phyloP scores from a whole-genome alignment of 495 filamentous ascomycete species.

The Hypoxylon cercidicola region DNA sequence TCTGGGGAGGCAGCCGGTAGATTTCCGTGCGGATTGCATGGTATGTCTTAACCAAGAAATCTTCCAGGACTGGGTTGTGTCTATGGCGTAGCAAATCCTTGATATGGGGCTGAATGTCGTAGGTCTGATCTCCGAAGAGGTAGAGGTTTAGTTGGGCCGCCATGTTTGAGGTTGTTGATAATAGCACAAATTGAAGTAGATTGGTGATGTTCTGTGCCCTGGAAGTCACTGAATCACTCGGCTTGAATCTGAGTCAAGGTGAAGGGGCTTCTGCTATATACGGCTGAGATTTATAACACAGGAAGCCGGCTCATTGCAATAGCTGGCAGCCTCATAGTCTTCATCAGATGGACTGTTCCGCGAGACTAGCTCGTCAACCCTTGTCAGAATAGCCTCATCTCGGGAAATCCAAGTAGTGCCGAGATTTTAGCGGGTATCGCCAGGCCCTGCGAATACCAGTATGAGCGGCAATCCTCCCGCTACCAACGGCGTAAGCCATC shows the following conservation, averaged over 20 bases:
- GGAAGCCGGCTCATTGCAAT: not conserved
- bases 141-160: conserved; percentile 27
- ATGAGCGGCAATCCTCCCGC: too few relatives aligned
- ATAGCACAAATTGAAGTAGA: not conserved
- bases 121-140: conserved; percentile 72
- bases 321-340: not conserved
- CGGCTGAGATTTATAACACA: too few relatives aligned
- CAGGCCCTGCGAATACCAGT: too few relatives aligned
- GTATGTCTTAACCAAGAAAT: conserved; percentile 66
- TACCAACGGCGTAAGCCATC: too few relatives aligned
- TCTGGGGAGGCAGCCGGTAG: conserved; percentile 36
- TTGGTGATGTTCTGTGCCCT: not conserved
- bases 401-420: too few relatives aligned
- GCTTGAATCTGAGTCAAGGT: not conserved
- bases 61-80: conserved; percentile 64
- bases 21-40: conserved; percentile 67
- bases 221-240: not conserved
- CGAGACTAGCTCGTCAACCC: too few relatives aligned
- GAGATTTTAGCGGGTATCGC: too few relatives aligned
- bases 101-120: conserved; percentile 66
- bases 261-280: not conserved
- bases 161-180: conserved; percentile 10
- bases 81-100: conserved; percentile 61
- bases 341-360: too few relatives aligned
- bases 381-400: too few relatives aligned